Percentiles rank a stretch among this genome's conserved stretches.
Conservation (phyloP, 371 early-diverging fungal genomes). For the Rhizomucor miehei region DNA sequence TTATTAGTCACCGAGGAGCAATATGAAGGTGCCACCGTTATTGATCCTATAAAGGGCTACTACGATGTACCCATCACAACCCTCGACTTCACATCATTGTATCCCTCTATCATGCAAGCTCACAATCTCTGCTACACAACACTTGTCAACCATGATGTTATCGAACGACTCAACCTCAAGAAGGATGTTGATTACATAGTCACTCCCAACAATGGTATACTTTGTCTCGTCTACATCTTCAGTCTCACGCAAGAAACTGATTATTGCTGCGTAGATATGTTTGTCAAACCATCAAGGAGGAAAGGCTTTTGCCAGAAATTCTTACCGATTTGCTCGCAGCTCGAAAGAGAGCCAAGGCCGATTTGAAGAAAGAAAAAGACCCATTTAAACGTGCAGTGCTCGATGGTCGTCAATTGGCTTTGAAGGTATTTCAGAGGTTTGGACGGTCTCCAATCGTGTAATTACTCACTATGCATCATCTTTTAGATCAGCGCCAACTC, state of each 20-base stretch:
- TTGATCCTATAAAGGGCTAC: conserved; percentile 97
- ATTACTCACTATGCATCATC: too few species aligned
- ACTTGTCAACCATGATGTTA: conserved; percentile 58
- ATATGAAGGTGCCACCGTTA: conserved; percentile 99
- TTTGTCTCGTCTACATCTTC: neutral
- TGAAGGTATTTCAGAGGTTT: conserved; percentile 85
- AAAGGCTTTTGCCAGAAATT: conserved; percentile 97
- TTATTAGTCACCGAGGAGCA: conserved; percentile 72
- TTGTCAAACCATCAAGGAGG: conserved; percentile 70
- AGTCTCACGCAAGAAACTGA: neutral
- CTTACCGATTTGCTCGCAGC: conserved; percentile 91
- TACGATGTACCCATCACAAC: conserved; percentile 98
- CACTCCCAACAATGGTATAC: conserved; percentile 82
- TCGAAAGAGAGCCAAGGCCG: conserved; percentile 94
- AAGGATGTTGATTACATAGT: conserved; percentile 82
- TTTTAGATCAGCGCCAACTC: conserved; percentile 96
- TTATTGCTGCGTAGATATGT: conserved; percentile 60
- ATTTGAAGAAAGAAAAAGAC: conserved; percentile 94
- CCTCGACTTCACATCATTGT: conserved; percentile 98
- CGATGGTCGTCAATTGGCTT: conserved; percentile 97
- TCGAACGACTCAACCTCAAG: conserved; percentile 59
- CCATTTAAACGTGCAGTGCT: conserved; percentile 90
- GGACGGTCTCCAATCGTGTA: too few species aligned
- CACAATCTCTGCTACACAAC: conserved; percentile 99
- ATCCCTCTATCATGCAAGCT: conserved; percentile 99